Evolutionary conservation across 2,329 filamentous ascomycete genomes (phyloP), one percentile per base, ranked within the genome.

Genomic region (Fusarium sp.): DNA sequence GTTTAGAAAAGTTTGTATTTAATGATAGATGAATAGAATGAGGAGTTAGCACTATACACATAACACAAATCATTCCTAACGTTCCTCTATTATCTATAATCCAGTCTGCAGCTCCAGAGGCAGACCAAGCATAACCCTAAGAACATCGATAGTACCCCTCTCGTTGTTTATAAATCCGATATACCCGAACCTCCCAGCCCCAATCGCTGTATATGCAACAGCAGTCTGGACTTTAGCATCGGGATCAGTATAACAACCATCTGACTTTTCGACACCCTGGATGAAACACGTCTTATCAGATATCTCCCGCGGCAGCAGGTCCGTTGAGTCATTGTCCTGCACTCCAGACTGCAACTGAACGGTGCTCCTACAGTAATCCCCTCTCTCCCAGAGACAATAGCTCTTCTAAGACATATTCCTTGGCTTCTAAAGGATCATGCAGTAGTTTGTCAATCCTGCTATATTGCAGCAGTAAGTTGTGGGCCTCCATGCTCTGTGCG

Each of bases 1-100:
- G 13, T 30, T 14, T 7, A 14, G 12, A 30, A 30, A 30, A 14
- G 30, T 34, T 16, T 34, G 2, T 34, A 9, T 9, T 32, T 2
- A 4, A 34, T 9, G 5, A 34, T 34, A 2, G 14, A 16, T 34
- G 0, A 34, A 34, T 16, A 34, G 30, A 34, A 34, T 16, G 7
- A 7, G 30, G 7, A 32, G 30, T 16, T 32, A 32, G 14, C 7
- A 32, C 3, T 16, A 32, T 7, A 9, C 4, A 32, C 4, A 16
- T 16, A 16, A 16, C 14, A 18, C 7, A 16, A 4, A 34, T 34
- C 5, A 11, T n/a, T 37, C 16, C 18, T 3, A 11, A n/a, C 6
- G 16, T 3, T n/a, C n/a, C 10, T 6, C 1, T 7, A 4, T 0
- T 7, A 7, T 3, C 18, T 37, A 11, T 0, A n/a, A 2, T n/a